Percentiles rank a stretch among this genome's conserved stretches.
phyloP scores from a whole-genome alignment of 176 grass and related monocot genomes.

The Bothriochloa decipiens region DNA sequence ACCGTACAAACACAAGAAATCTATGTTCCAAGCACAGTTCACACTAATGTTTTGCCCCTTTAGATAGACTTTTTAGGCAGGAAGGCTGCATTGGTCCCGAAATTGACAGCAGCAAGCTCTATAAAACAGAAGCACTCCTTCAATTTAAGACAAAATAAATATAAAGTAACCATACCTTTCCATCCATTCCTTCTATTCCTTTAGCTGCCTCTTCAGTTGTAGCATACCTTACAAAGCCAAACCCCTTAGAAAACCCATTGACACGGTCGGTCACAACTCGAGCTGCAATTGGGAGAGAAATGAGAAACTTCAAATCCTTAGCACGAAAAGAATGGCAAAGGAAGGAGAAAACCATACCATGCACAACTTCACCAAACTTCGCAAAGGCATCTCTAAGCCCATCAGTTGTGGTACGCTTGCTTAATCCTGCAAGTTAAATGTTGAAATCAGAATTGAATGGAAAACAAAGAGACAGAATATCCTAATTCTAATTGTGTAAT shows the following conservation, averaged over 20 bases:
- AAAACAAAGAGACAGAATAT: neutral
- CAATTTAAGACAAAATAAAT: conserved; percentile 1
- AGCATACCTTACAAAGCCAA: conserved; percentile 87
- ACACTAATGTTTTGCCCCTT: neutral
- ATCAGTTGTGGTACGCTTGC: conserved; percentile 86
- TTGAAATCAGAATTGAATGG: conserved; percentile 6
- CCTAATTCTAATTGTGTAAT: neutral
- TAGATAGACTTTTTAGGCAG: neutral
- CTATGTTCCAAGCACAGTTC: neutral
- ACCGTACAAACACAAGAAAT: neutral
- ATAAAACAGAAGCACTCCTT: conserved; percentile 10
- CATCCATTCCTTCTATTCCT: conserved; percentile 91
- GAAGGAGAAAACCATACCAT: conserved; percentile 57
- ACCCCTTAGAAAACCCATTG: conserved; percentile 84
- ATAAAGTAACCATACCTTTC: conserved; percentile 64
- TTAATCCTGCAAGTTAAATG: conserved; percentile 61
- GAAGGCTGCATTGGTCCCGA: neutral
- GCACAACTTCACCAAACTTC: conserved; percentile 81
- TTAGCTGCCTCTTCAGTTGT: conserved; percentile 69
- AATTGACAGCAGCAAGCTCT: neutral
- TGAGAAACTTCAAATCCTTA: conserved; percentile 28
- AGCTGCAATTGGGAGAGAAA: conserved; percentile 58
- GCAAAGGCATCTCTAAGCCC: conserved; percentile 77
- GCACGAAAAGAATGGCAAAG: neutral
- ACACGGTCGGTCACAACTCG: conserved; percentile 79